Evolutionary conservation across 164 flowering plant species (phyloP), one percentile per base, ranked within the genome.

Genomic region (Macadamia integrifolia): DNA sequence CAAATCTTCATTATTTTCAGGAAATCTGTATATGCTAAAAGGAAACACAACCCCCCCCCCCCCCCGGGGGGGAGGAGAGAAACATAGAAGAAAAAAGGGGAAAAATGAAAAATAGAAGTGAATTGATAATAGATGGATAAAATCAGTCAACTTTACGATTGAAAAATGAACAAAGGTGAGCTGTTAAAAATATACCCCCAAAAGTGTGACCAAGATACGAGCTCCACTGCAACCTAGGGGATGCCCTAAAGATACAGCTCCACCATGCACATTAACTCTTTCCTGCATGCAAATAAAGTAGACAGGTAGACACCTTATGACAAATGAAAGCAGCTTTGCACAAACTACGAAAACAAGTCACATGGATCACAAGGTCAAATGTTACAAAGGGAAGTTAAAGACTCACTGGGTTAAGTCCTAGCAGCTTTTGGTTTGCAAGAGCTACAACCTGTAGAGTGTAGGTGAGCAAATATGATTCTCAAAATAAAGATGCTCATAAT

Each of bases 211-310:
- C 78, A 93, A 78, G 62, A 93, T 86, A 30, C 98, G 91, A 65
- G 97, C 98, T 61, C 98, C 98, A 73, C 98, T 93, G 81, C 98
- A 93, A 62, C 98, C 98, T 28, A 93, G 71, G 52, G 99, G 99
- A 80, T 94, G 99, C 53, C 99, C 99, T 79, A 94, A 78, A 29
- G 97, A 83, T 58, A 94, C 99, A 59, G 92, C 99, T 74, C 99
- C 99, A 60, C 99, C 99, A 75, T 92, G 90, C 52, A 83, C 93
- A 68, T 94, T 94, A 48, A 94, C 78, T 72, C 79, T 87, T 58
- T 85, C 89, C 98, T 92, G 84, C 68, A 72, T 65, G 58, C 63
- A 74, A 53, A 29, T 42, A 1, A 30, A 67, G 5, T 35, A 35
- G 3, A 35, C 40, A 2, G 52, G 58, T 13, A 49, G 15, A 15